These are phyloP conservation scores for Linanthus parryae DNA, from an alignment of 148 eudicot species.

Conservation along the genomic window DNA sequence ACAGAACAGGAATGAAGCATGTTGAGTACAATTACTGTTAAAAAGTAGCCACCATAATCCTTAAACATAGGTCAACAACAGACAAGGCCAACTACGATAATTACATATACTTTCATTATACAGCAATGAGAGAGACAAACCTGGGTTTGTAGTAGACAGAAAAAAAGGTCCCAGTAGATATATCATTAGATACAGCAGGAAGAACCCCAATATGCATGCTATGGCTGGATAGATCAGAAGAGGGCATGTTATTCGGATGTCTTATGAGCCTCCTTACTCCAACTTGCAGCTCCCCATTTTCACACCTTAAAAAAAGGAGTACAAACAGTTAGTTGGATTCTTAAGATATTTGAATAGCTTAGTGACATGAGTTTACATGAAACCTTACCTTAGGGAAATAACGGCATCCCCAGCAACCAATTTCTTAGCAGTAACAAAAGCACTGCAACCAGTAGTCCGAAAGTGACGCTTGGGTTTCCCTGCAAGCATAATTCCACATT, in stretches of 20 bases:
- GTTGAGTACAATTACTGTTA: no score
- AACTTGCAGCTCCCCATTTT: constrained; percentile 84
- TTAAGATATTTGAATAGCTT: no score
- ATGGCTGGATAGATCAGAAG: constrained; percentile 94
- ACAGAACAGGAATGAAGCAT: no score
- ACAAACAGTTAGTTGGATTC: no score
- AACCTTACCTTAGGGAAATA: constrained; percentile 72
- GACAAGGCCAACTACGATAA: no score
- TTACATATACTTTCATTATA: no score
- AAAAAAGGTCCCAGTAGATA: constrained; percentile 62
- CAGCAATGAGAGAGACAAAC: no score
- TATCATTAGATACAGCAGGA: constrained; percentile 92
- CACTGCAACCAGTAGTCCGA: constrained; percentile 97
- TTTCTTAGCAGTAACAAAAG: constrained; percentile 90
- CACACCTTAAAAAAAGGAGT: no score
- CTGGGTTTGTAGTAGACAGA: constrained; percentile 89
- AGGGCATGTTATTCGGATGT: constrained; percentile 78
- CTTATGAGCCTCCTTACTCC: constrained; percentile 90
- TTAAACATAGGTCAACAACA: no score
- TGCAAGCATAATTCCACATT: constrained; percentile 14
- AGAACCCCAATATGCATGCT: constrained; percentile 99
- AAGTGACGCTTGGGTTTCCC: constrained; percentile 97
- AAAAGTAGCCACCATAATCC: no score
- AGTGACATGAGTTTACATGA: no score
- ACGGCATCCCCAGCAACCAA: constrained; percentile 96